Conservation (phyloP, 352 stramenopile species). For the Hyaloperonospora arabidopsidis region DNA sequence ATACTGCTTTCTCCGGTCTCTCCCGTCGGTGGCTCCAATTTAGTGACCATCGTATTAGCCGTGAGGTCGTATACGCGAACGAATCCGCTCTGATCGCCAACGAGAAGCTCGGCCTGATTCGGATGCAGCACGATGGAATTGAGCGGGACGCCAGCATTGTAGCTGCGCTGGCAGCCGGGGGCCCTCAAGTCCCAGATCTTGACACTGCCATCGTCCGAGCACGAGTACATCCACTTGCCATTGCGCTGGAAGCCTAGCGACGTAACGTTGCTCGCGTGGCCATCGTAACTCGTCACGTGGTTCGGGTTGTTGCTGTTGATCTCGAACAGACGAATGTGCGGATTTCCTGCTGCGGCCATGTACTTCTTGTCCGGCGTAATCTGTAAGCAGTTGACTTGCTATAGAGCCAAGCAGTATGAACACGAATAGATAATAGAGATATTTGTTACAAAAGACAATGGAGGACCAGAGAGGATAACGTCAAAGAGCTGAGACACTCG, state of each 20-base stretch:
- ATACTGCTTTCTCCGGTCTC: constrained; percentile 65
- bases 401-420: neutral
- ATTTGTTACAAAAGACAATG: too few species aligned
- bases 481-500: constrained; percentile 1
- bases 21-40: constrained; percentile 52
- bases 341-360: constrained; percentile 95
- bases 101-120: constrained; percentile 88
- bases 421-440: neutral
- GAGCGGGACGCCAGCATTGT: constrained; percentile 82
- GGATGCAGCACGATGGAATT: constrained; percentile 94
- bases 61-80: constrained; percentile 90
- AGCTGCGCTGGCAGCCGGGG: constrained; percentile 80
- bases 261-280: constrained; percentile 95
- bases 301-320: constrained; percentile 95
- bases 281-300: constrained; percentile 93
- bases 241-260: constrained; percentile 96
- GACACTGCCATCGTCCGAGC: constrained; percentile 93
- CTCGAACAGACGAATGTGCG: constrained; percentile 95
- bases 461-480: neutral
- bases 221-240: constrained; percentile 96
- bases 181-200: constrained; percentile 93
- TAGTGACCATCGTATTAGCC: constrained; percentile 57
- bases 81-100: constrained; percentile 89
- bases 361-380: constrained; percentile 96
- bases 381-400: constrained; percentile 95